These are phyloP conservation scores for Aschersonia sp. DNA, from an alignment of 2,329 filamentous ascomycete genomes.

Conservation along the genomic window DNA sequence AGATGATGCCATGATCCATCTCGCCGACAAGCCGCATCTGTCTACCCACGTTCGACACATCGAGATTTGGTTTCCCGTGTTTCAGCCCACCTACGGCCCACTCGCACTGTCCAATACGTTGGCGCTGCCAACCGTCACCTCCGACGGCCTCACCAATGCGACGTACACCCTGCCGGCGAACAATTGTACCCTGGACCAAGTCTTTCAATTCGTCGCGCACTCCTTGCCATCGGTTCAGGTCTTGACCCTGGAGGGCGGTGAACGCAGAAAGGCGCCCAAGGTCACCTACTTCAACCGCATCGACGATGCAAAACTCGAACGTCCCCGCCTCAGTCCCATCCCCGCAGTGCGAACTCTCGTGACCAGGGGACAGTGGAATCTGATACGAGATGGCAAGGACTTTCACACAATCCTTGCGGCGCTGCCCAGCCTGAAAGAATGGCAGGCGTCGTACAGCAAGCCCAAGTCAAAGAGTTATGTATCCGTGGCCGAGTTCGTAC, in stretches of 20 bases:
- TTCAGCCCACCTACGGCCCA: slow-evolving; percentile 38
- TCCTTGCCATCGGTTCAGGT: slow-evolving; percentile 47
- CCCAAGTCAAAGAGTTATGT: slow-evolving; percentile 61
- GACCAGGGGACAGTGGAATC: slow-evolving; percentile 64
- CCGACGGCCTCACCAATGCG: slow-evolving; percentile 39
- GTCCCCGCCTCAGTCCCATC: slow-evolving; percentile 14
- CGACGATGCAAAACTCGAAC: slow-evolving; percentile 7
- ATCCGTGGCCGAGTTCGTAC: slow-evolving; percentile 50
- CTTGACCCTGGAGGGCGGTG: slow-evolving; percentile 61
- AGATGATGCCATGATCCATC: slow-evolving; percentile 44
- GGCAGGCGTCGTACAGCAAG: slow-evolving; percentile 53
- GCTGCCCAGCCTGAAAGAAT: slow-evolving; percentile 49
- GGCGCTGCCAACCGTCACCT: slow-evolving; percentile 35
- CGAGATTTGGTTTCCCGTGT: slow-evolving; percentile 67
- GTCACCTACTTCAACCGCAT: slow-evolving; percentile 25
- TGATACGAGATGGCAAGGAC: slow-evolving; percentile 49
- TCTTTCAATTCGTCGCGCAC: slow-evolving; percentile 46
- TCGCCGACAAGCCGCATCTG: slow-evolving; percentile 42
- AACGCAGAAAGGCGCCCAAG: slow-evolving; percentile 60
- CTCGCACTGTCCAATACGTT: slow-evolving; percentile 26
- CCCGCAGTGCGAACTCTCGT: slow-evolving; percentile 50
- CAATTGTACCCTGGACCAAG: slow-evolving; percentile 56
- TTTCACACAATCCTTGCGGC: slow-evolving; percentile 47
- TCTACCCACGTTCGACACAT: slow-evolving; percentile 53
- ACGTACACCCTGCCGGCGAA: slow-evolving; percentile 45